Percentiles rank a stretch among this genome's conserved stretches.
Conservation (phyloP, 345 rosid genomes). For the Cochlearia excelsa region DNA sequence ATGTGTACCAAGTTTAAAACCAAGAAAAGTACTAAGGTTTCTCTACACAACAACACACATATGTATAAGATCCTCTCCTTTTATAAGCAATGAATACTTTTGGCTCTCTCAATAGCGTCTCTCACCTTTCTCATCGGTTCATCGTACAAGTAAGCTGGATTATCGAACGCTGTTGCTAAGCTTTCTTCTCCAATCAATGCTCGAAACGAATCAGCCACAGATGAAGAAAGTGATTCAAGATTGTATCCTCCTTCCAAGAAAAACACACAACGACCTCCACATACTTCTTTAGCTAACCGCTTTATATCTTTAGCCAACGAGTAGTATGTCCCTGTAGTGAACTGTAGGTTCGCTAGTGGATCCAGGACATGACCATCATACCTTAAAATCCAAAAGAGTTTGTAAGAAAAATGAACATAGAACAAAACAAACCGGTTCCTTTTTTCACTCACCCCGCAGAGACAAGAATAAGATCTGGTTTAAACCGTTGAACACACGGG, state of each 20-base stretch:
- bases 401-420: not conserved
- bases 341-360: conserved; percentile 79
- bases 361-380: conserved; percentile 90
- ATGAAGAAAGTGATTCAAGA: conserved; percentile 76
- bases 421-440: not conserved
- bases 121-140: conserved; percentile 69
- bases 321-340: conserved; percentile 83
- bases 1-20: too few species aligned
- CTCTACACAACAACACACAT: too few species aligned
- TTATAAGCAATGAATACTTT: conserved; percentile 67
- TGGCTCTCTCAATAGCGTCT: conserved; percentile 66
- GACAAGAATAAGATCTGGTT: conserved; percentile 87
- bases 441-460: conserved; percentile 81
- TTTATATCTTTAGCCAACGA: conserved; percentile 66
- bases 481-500: conserved; percentile 83
- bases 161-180: conserved; percentile 68
- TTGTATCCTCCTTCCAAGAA: conserved; percentile 97
- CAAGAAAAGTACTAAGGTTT: too few species aligned
- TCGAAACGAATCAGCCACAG: conserved; percentile 79
- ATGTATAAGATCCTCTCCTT: not conserved
- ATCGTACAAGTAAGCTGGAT: conserved; percentile 77
- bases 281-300: conserved; percentile 75
- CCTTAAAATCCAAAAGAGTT: conserved; percentile 30
- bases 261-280: conserved; percentile 83
- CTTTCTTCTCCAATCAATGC: conserved; percentile 83